Evolutionary conservation across 768 basidiomycete genomes (phyloP).

Genomic region (Tylopilus sp.): DNA sequence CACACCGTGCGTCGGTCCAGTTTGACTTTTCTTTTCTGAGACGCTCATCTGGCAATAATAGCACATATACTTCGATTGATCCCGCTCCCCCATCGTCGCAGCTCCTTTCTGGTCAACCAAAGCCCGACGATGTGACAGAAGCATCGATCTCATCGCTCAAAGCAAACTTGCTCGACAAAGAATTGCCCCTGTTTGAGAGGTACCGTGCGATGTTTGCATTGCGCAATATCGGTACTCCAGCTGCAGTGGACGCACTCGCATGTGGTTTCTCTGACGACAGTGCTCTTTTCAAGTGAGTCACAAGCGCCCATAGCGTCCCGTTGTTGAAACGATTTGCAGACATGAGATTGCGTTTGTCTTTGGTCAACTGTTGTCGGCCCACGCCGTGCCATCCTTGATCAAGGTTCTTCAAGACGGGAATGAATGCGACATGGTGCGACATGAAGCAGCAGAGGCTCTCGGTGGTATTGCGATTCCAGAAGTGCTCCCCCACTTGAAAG

Average conservation of each 20-base stretch:
- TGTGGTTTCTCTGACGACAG: slow-evolving; percentile 87
- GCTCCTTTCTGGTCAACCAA: slow-evolving; percentile 53
- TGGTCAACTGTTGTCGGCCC: slow-evolving; percentile 86
- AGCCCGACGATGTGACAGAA: slow-evolving; percentile 47
- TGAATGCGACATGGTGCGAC: slow-evolving; percentile 96
- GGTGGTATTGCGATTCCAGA: slow-evolving; percentile 97
- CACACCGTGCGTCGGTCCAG: slow-evolving; percentile 33
- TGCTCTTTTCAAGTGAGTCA: slow-evolving; percentile 85
- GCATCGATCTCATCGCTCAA: slow-evolving; percentile 53
- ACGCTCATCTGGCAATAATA: slow-evolving; percentile 25
- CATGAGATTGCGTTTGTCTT: slow-evolving; percentile 99
- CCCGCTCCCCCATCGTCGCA: slow-evolving; percentile 80
- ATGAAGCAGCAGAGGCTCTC: slow-evolving; percentile 97
- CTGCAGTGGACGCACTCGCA: slow-evolving; percentile 87
- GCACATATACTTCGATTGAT: slow-evolving; percentile 80
- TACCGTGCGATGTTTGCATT: slow-evolving; percentile 99
- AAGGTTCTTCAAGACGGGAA: slow-evolving; percentile 64
- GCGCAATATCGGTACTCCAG: slow-evolving; percentile 83
- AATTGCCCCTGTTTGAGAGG: slow-evolving; percentile 79
- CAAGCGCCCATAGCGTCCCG: neutral
- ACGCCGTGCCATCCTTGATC: slow-evolving; percentile 84
- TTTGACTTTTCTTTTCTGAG: neutral
- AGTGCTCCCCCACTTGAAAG: slow-evolving; percentile 79
- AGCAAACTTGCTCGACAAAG: slow-evolving; percentile 58
- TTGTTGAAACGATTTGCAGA: slow-evolving; percentile 38